Conservation (phyloP, 2,329 filamentous ascomycete genomes). For the Aspergillus melleus region DNA sequence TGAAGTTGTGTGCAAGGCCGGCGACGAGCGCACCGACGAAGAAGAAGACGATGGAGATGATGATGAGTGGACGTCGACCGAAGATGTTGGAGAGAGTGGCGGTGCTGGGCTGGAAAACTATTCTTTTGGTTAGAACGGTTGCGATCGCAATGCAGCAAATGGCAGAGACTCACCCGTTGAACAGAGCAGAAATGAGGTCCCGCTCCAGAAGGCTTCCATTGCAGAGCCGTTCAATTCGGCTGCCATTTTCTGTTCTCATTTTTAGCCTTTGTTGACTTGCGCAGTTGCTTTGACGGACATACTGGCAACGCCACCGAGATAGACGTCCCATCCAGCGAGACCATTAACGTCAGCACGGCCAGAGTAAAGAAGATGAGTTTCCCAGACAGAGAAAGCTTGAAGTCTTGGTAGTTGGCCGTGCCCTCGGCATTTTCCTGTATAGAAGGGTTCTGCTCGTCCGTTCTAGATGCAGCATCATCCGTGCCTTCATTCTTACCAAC, state of each 20-base stretch:
- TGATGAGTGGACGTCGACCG: slow-evolving; percentile 47
- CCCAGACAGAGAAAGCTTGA: slow-evolving; percentile 9
- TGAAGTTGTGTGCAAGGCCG: slow-evolving; percentile 47
- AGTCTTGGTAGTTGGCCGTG: slow-evolving; percentile 12
- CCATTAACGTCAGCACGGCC: slow-evolving; percentile 59
- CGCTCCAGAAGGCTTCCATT: slow-evolving; percentile 69
- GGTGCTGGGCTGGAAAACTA: slow-evolving; percentile 49
- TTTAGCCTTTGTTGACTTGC: neutral
- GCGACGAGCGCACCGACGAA: slow-evolving; percentile 54
- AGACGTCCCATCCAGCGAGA: slow-evolving; percentile 66
- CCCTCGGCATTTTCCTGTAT: no score
- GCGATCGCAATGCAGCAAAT: neutral
- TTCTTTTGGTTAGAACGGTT: neutral
- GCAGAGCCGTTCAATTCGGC: slow-evolving; percentile 53
- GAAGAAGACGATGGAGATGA: slow-evolving; percentile 49
- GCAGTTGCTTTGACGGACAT: slow-evolving; percentile 6
- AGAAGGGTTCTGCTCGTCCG: neutral
- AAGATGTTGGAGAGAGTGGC: slow-evolving; percentile 56
- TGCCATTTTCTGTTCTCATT: slow-evolving; percentile 47
- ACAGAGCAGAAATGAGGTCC: slow-evolving; percentile 66
- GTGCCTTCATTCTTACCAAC: neutral
- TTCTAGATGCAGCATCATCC: neutral
- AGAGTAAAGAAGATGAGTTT: slow-evolving; percentile 15
- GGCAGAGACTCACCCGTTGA: slow-evolving; percentile 46
- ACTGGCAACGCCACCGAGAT: slow-evolving; percentile 61